A percentile compares a stretch with the other conserved stretches of the same genome.
Evolutionary conservation across 805 yeast genomes (phyloP).

Genomic region (Tetrapisispora arboricola): DNA sequence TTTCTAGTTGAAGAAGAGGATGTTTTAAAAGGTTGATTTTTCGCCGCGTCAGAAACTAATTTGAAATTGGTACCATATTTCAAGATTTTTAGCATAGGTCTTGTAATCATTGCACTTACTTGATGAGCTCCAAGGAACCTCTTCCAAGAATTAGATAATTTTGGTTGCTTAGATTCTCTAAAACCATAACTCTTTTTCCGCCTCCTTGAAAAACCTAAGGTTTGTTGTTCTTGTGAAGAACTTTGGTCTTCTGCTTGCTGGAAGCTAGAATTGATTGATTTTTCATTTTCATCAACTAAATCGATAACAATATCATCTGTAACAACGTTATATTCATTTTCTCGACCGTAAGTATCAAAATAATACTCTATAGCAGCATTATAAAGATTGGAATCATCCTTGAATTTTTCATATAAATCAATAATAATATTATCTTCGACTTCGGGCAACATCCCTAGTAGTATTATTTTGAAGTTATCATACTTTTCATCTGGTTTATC

Average conservation of each 20-base stretch:
- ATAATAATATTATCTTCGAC: slow-evolving; percentile 17
- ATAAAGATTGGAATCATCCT: slow-evolving; percentile 21
- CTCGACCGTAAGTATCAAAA: slow-evolving; percentile 23
- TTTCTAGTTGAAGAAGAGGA: slow-evolving; percentile 17
- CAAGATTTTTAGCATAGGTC: slow-evolving; percentile 43
- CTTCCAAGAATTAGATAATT: slow-evolving; percentile 25
- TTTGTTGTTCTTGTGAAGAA: neutral
- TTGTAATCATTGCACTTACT: slow-evolving; percentile 61
- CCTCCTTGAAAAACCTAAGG: neutral
- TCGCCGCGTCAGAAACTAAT: slow-evolving; percentile 29
- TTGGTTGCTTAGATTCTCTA: slow-evolving; percentile 8
- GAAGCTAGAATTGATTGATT: neutral
- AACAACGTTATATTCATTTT: neutral
- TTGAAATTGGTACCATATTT: slow-evolving; percentile 36
- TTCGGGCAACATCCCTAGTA: slow-evolving; percentile 30
- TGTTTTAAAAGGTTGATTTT: slow-evolving; percentile 14
- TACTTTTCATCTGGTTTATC: neutral
- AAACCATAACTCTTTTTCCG: neutral
- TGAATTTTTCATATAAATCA: slow-evolving; percentile 23
- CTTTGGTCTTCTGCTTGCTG: neutral
- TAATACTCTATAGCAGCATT: slow-evolving; percentile 34
- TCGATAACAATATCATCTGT: neutral
- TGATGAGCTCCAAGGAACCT: slow-evolving; percentile 51
- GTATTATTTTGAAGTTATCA: slow-evolving; percentile 11
- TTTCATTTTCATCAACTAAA: neutral